Percentiles rank a stretch among this genome's conserved stretches.
Evolutionary conservation across 2,329 filamentous ascomycete species (phyloP).

Genomic region (Talaromyces sp.): DNA sequence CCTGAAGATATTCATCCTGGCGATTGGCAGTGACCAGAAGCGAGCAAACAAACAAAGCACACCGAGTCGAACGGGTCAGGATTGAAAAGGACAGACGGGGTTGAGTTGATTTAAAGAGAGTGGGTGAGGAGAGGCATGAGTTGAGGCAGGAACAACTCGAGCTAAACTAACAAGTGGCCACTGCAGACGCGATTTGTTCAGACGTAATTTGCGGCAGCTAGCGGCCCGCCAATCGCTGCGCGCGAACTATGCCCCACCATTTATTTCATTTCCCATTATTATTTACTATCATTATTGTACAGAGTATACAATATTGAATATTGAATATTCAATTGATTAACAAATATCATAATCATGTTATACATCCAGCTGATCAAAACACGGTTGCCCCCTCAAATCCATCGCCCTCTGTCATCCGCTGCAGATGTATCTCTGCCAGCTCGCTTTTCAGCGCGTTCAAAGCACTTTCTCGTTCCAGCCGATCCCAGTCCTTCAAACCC

Average conservation of each 20-base stretch:
- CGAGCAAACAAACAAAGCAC: neutral
- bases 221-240: neutral
- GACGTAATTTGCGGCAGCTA: neutral
- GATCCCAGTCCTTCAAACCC: conserved; percentile 43
- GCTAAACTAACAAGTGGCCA: neutral
- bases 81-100: neutral
- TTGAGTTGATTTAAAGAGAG: neutral
- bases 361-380: conserved; percentile 25
- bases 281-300: no score
- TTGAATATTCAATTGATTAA: neutral
- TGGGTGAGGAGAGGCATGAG: neutral
- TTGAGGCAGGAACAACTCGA: neutral
- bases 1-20: conserved; percentile 65
- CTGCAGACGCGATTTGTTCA: neutral
- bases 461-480: conserved; percentile 41
- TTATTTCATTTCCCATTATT: no score
- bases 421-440: conserved; percentile 43
- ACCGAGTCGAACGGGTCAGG: neutral
- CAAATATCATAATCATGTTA: neutral
- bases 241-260: neutral
- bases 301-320: no score
- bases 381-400: conserved; percentile 33
- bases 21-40: conserved; percentile 1
- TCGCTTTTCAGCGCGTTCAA: conserved; percentile 44
- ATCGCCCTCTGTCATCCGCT: conserved; percentile 41